Percentiles rank a stretch among this genome's conserved stretches.
phyloP scores from a whole-genome alignment of 345 rosid species.

The Eucalyptus cladocalyx region DNA sequence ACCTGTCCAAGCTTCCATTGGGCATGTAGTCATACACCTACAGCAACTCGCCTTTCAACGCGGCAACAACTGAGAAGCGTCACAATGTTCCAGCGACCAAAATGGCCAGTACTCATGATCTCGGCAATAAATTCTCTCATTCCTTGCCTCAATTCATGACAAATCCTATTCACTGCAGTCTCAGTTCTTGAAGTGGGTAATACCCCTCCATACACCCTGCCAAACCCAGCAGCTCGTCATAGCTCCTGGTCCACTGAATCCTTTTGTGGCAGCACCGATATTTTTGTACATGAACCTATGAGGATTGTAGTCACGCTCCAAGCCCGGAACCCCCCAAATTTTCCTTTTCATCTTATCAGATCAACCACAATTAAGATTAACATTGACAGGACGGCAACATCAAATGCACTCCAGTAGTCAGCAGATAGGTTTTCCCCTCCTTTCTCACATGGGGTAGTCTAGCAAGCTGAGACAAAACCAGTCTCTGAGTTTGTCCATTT shows the following conservation, averaged over 20 bases:
- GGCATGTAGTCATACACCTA: constrained; percentile 37
- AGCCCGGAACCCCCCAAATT: not conserved
- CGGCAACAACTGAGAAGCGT: constrained; percentile 27
- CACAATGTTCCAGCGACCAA: constrained; percentile 29
- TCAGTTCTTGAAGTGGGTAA: too few species aligned
- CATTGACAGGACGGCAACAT: not conserved
- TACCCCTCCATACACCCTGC: not conserved
- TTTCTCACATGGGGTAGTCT: not conserved
- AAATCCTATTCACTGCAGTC: too few species aligned
- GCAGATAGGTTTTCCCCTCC: not conserved
- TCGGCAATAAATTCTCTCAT: constrained; percentile 11
- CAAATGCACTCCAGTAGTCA: constrained; percentile 2
- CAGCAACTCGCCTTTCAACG: constrained; percentile 23
- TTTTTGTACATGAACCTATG: not conserved
- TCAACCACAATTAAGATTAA: not conserved
- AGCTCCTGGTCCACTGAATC: constrained; percentile 11
- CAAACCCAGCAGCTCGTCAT: not conserved
- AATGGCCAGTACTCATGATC: not conserved
- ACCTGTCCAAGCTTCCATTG: constrained; percentile 37
- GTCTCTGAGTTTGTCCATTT: not conserved
- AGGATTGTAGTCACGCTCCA: not conserved
- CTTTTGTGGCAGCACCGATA: not conserved
- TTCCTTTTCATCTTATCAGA: not conserved
- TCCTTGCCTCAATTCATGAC: not conserved
- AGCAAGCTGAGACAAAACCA: not conserved